Base-by-base conservation (phyloP, 306 rosid genomes). In the Vachellia collinsii region DNA sequence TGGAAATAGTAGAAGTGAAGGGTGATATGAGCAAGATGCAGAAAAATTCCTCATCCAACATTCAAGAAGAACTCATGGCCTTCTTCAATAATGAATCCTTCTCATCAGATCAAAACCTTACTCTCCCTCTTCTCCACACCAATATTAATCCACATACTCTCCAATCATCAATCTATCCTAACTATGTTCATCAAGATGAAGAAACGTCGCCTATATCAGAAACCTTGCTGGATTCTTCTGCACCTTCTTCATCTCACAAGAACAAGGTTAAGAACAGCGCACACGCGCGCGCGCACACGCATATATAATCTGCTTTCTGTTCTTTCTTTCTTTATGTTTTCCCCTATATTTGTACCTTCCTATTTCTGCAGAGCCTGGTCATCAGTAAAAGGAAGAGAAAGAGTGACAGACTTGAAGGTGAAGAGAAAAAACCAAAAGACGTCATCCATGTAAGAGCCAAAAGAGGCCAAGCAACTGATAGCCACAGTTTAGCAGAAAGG, bases 401-500 rank as follows among this genome's bases (percentile, higher is more conserved):
- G 71, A 68, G 65, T 38, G 79, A 58, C 8, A 77, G 72, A 63
- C 73, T 41, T 47, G 81, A 34, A 68, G 80, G 47, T 62, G 81
- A 56, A 6, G 81, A 20, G 8, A 86, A 83, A 74, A 91, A 86
- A 77, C 46, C 76, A 63, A 87, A 83, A 13, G 91, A 76, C 81
- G 91, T 88, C 11, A 83, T 89, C 72, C 93, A 85, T 85, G 93
- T 89, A 61, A 86, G 96, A 80, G 90, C 92, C 48, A 91, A 86
- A 77, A 82, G 96, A 89, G 92, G 93, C 70, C 89, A 89, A 83
- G 93, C 96, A 34, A 89, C 92, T 48, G 90, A 91, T 73, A 88
- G 87, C 72, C 96, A 91, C 84, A 89, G 92, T 82, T 86, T 89
- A 82, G 90, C 93, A 41, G 96, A 91, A 81, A 91, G 92, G 89